Evolutionary conservation across 1,139 yeast species (phyloP), one percentile per base, ranked within the genome.

Genomic region (Lodderomyces metapsilosis): DNA sequence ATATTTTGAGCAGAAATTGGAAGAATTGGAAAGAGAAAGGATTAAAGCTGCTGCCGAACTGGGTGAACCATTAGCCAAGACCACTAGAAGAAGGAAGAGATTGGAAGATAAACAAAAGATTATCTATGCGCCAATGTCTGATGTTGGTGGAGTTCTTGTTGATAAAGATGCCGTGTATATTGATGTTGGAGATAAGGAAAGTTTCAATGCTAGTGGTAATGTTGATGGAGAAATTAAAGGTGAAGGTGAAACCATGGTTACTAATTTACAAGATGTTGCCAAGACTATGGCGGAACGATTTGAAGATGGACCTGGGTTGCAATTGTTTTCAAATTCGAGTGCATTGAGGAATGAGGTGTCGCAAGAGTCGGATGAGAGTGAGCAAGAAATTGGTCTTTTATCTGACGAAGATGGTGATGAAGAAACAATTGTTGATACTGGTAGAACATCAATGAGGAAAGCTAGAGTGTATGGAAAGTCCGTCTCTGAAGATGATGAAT

Each of bases 61-160:
- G 2, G 89, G 88, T 10, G 80, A 77, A 50, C 60, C 61, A 3
- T 54, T 74, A 3, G 76, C 83, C 2, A 74, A 77, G 42, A 72
- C 84, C 0, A 71, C 84, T 0, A 78, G 84, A 58, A 80, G 97
- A 61, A 78, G 98, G 55, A 86, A 88, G 60, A 79, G 98, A 58
- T 78, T 94, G 43, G 98, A 92, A 53, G 98, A 94, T 58, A 88
- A 85, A 53, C 95, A 88, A 59, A 92, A 91, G 62, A 82, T 89
- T 51, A 89, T 94, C 2, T 94, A 94, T 61, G 99, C 98, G 0
- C 99, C 99, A 41, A 92, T 94, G 98, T 88, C 97, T 39, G 98
- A 94, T 64, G 97, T 92, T 20, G 98, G 98, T 43, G 99, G 99
- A 58, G 95, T 94, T 27, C 72, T 92, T 49, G 89, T 94, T 47